Percentiles rank a stretch among this genome's conserved stretches.
These are phyloP conservation scores for Acanthamoeba quina DNA, from an alignment of 208 protist genomes.

Conservation along the genomic window DNA sequence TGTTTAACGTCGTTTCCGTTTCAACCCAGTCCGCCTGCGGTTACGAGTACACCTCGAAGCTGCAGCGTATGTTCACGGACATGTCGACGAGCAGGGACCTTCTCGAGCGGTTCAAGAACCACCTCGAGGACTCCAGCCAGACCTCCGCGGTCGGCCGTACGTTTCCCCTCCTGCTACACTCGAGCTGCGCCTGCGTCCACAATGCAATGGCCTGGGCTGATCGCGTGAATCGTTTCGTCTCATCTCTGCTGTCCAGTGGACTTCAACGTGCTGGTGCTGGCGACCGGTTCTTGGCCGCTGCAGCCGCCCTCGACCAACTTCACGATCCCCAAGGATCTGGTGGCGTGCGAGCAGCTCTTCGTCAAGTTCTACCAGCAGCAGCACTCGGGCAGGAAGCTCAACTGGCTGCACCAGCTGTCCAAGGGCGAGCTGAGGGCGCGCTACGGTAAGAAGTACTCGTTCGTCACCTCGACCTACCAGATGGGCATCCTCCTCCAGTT, in stretches of 20 bases:
- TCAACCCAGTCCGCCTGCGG: conserved; percentile 83
- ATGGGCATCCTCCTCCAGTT: conserved; percentile 85
- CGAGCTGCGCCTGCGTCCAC: too few species aligned
- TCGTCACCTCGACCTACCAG: conserved; percentile 85
- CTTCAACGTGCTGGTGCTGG: conserved; percentile 85
- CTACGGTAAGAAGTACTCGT: conserved; percentile 83
- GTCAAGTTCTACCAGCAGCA: conserved; percentile 81
- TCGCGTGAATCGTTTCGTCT: background rate
- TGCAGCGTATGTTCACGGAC: conserved; percentile 92
- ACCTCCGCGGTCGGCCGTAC: conserved; percentile 37
- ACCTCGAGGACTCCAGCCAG: conserved; percentile 74
- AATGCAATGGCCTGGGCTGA: background rate
- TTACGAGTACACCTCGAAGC: conserved; percentile 90
- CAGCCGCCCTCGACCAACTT: conserved; percentile 86
- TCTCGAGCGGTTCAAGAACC: conserved; percentile 79
- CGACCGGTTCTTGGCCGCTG: conserved; percentile 87
- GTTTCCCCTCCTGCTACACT: background rate
- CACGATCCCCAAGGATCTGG: conserved; percentile 82
- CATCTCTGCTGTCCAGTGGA: conserved; percentile 76
- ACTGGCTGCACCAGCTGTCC: conserved; percentile 87
- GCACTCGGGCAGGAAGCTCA: conserved; percentile 86
- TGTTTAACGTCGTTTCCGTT: background rate
- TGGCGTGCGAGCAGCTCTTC: conserved; percentile 75
- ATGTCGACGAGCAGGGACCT: conserved; percentile 86
- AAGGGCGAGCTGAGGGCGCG: conserved; percentile 86